Conservation (phyloP, 176 grass and related monocot species). For the Aegilops bicornis region DNA sequence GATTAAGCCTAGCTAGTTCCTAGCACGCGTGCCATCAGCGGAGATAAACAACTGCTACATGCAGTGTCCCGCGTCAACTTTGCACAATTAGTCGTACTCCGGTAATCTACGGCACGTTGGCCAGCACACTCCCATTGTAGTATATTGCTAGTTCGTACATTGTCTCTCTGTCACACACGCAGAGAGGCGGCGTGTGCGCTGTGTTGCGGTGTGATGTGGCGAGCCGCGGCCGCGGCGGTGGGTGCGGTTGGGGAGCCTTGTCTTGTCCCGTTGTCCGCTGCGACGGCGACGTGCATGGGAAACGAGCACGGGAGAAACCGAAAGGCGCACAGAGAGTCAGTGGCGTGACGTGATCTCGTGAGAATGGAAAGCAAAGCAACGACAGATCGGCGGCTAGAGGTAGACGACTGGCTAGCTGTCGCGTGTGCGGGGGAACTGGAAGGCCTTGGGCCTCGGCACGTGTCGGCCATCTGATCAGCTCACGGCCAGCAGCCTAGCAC, state of each 20-base stretch:
- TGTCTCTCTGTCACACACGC: too few species aligned
- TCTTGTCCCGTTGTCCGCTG: neutral
- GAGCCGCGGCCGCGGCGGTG: neutral
- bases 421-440: neutral
- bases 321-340: neutral
- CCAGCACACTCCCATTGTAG: neutral
- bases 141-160: neutral
- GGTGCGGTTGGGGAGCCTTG: conserved; percentile 39
- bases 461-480: neutral
- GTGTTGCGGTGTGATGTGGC: conserved; percentile 41
- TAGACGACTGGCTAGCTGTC: neutral
- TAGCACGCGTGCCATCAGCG: conserved; percentile 23
- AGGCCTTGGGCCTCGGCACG: neutral
- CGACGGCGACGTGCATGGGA: neutral
- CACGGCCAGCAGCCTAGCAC: neutral
- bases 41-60: neutral
- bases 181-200: too few species aligned
- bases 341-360: conserved; percentile 3
- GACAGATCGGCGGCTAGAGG: neutral
- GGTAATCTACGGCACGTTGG: neutral
- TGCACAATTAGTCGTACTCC: neutral
- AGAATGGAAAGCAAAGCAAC: neutral
- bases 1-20: neutral
- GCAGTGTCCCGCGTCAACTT: too few species aligned
- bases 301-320: neutral